Evolutionary conservation across 1,284 basidiomycete species (phyloP).

Genomic region (Trichosporon inkin): DNA sequence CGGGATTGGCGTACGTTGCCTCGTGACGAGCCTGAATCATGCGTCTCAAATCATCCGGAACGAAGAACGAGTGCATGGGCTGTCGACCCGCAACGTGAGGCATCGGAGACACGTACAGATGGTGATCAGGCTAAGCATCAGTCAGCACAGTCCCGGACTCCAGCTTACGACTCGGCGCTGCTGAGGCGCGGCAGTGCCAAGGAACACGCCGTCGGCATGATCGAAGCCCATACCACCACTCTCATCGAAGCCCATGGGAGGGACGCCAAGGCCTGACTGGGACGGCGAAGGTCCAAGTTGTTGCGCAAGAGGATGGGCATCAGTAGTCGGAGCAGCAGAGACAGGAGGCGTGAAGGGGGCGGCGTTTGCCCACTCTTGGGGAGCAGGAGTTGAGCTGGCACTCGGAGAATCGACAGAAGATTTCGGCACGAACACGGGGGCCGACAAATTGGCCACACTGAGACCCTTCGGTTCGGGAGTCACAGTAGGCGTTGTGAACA

Average conservation of each 20-base stretch:
- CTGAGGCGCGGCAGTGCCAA: constrained; percentile 49
- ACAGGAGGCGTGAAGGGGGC: constrained; percentile 15
- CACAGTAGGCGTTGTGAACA: background rate
- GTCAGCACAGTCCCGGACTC: background rate
- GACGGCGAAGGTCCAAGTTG: background rate
- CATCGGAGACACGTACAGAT: constrained; percentile 71
- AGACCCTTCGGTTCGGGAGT: constrained; percentile 51
- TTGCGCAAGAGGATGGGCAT: background rate
- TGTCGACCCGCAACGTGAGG: constrained; percentile 56
- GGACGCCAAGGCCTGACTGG: background rate
- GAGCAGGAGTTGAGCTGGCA: background rate
- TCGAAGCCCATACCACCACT: constrained; percentile 26
- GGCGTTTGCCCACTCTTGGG: constrained; percentile 20
- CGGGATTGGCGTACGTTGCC: constrained; percentile 55
- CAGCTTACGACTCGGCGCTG: constrained; percentile 64
- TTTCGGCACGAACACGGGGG: constrained; percentile 82
- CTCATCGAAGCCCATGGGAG: background rate
- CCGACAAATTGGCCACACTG: constrained; percentile 48
- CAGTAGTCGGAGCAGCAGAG: background rate
- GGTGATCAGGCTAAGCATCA: constrained; percentile 72
- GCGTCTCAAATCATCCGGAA: constrained; percentile 70
- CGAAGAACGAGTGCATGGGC: constrained; percentile 58
- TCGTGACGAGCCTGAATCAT: constrained; percentile 77
- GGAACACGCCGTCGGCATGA: constrained; percentile 52
- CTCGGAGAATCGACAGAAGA: constrained; percentile 35